Conservation (phyloP, 2,329 filamentous ascomycete genomes). For the Dactylonectria estremocensis region DNA sequence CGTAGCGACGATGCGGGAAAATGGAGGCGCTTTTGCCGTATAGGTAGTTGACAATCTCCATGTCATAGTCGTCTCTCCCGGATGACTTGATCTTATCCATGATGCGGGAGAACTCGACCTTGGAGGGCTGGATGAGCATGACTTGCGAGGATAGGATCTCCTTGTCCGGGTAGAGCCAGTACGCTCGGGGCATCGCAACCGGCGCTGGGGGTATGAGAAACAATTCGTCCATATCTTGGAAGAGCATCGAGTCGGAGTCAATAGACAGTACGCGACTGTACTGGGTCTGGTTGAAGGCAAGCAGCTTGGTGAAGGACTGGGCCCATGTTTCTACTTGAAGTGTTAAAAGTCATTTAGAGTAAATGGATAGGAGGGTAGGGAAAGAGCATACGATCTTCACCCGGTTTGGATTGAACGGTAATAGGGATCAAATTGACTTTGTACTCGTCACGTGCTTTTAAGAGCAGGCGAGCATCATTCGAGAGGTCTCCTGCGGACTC, state of each 20-base stretch:
- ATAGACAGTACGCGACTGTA: constrained; percentile 67
- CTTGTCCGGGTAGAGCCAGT: constrained; percentile 73
- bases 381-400: constrained; percentile 54
- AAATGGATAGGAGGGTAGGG: not conserved
- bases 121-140: constrained; percentile 72
- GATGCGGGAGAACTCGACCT: constrained; percentile 62
- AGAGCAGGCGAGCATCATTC: constrained; percentile 54
- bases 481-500: constrained; percentile 44
- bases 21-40: constrained; percentile 72
- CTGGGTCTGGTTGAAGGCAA: constrained; percentile 77
- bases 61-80: constrained; percentile 67
- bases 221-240: constrained; percentile 78
- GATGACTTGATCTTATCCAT: constrained; percentile 47
- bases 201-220: constrained; percentile 75
- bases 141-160: constrained; percentile 71
- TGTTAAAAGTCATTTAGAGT: not conserved
- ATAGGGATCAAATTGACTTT: constrained; percentile 61
- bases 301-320: constrained; percentile 76
- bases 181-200: constrained; percentile 79
- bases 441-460: constrained; percentile 62
- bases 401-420: constrained; percentile 55
- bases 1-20: constrained; percentile 75
- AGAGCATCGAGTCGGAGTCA: constrained; percentile 75
- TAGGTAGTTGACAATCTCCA: constrained; percentile 77
- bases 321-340: constrained; percentile 67